Base-by-base conservation (phyloP, 2,329 filamentous ascomycete genomes). In the Aspergillus floridensis region DNA sequence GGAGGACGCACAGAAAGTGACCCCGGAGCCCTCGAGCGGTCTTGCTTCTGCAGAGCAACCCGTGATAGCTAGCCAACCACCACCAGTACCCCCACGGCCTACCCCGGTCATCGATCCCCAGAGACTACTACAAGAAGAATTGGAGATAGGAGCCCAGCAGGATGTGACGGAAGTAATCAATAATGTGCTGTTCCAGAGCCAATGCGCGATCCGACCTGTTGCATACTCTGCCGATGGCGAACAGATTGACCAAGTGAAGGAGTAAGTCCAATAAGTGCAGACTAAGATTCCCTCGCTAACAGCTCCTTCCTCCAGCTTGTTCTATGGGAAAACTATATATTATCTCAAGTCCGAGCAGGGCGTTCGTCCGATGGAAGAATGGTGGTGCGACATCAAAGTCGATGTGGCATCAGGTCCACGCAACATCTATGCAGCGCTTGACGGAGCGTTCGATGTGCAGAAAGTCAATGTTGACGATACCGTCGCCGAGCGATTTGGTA, bases 111-210 rank as follows among this genome's bases (percentile, higher is more conserved):
- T 65, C 14, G 72, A 77, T 41, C 66, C 65, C 5, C 66, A 74
- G 59, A 73, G 73, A 57, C 72, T 74, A 54, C 68, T 72, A 56
- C 70, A 82, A 22, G 79, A 81, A 38, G 79, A 82, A 57, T 80
- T 86, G 5, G 81, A 86, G 66, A 79, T 84, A 47, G 84, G 83
- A 19, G 84, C 91, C 35, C 95, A 99, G 71, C 93, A 99, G 76
- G 95, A 99, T 76, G 93, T 97, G 4, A 92, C 92, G 12, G 95
- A 99, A 75, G 93, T 97, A 49, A 93, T 97, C 79, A 92, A 92
- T 59, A 95, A 93, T 68, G 90, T 96, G 26, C 86, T 97, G 59
- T 92, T 93, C 70, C 89, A 95, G 53, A 81, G 97, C n/a, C 90
- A 95, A 69, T 92, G 91, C 55, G 93, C 93, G 2, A 93, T 98